These are phyloP conservation scores for Aeschynomene evenia DNA, from an alignment of 306 rosid species.

Conservation along the genomic window DNA sequence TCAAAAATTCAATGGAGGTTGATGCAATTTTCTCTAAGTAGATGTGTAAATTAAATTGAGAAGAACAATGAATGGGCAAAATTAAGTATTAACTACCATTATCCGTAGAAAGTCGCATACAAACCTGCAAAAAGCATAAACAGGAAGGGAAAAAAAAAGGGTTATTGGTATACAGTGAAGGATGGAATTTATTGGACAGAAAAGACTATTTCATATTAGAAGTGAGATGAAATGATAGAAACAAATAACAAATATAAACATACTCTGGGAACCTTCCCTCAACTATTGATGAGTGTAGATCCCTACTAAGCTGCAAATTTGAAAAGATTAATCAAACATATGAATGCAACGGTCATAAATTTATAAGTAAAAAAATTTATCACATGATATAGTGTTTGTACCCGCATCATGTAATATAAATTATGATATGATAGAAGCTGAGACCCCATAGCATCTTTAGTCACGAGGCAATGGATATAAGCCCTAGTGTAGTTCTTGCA, in stretches of 20 bases:
- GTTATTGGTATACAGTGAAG: constrained; percentile 26
- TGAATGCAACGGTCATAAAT: not conserved
- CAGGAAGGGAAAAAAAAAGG: not conserved
- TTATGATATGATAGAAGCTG: constrained; percentile 96
- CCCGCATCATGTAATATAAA: constrained; percentile 91
- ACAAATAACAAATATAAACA: too few species aligned
- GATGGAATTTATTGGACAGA: constrained; percentile 12
- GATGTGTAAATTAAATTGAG: not conserved
- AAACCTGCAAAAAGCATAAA: constrained; percentile 58
- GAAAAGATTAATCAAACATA: constrained; percentile 17
- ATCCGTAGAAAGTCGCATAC: constrained; percentile 72
- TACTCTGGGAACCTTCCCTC: constrained; percentile 84
- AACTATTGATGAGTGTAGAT: constrained; percentile 79
- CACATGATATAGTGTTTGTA: constrained; percentile 24
- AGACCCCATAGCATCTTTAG: constrained; percentile 98
- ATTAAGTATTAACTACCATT: constrained; percentile 47
- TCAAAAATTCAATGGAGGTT: constrained; percentile 22
- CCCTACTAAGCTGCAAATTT: constrained; percentile 79
- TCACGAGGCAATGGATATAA: constrained; percentile 90
- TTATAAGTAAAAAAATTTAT: not conserved
- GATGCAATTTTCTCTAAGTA: not conserved
- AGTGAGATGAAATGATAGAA: not conserved
- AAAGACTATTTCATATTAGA: constrained; percentile 8
- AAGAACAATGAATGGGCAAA: not conserved
- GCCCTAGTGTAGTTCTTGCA: constrained; percentile 93